Evolutionary conservation across 768 basidiomycete genomes (phyloP).

Genomic region (Saitozyma sp.): DNA sequence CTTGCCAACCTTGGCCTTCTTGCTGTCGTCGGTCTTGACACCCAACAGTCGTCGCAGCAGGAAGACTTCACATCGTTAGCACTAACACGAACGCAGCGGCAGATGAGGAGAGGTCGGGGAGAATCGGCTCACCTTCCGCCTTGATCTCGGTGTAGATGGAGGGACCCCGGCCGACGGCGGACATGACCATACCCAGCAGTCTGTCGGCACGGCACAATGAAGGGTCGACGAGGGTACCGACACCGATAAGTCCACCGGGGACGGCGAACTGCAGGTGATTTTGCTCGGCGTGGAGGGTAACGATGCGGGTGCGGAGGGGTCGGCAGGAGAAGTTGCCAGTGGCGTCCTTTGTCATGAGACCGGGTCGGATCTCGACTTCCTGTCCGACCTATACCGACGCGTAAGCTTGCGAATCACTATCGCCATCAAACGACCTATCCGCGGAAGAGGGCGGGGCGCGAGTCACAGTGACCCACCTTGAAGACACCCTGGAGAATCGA

Average conservation of each 20-base stretch:
- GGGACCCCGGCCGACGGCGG: conserved; percentile 89
- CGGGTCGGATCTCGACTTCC: conserved; percentile 95
- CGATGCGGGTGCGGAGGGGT: conserved; percentile 88
- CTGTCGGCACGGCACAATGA: conserved; percentile 96
- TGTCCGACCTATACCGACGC: conserved; percentile 61
- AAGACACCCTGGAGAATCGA: conserved; percentile 91
- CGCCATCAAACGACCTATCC: not conserved
- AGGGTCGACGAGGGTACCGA: conserved; percentile 94
- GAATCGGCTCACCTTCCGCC: conserved; percentile 51
- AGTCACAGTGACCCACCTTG: conserved; percentile 51
- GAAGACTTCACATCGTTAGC: conserved; percentile 60
- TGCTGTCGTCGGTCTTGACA: conserved; percentile 98
- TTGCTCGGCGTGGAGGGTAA: conserved; percentile 90
- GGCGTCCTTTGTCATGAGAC: conserved; percentile 92
- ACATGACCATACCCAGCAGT: conserved; percentile 92
- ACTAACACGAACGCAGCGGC: not conserved
- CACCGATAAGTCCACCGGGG: conserved; percentile 96
- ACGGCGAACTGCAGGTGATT: conserved; percentile 93
- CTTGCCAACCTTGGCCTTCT: conserved; percentile 87
- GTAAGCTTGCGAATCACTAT: not conserved
- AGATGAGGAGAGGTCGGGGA: not conserved
- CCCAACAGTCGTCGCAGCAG: conserved; percentile 92
- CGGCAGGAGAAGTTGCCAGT: conserved; percentile 86
- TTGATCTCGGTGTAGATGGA: conserved; percentile 73
- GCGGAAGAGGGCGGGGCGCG: not conserved